These are phyloP conservation scores for Pleurozium schreberi DNA, from an alignment of 225 moss, liverwort and hornwort species.

Conservation along the genomic window DNA sequence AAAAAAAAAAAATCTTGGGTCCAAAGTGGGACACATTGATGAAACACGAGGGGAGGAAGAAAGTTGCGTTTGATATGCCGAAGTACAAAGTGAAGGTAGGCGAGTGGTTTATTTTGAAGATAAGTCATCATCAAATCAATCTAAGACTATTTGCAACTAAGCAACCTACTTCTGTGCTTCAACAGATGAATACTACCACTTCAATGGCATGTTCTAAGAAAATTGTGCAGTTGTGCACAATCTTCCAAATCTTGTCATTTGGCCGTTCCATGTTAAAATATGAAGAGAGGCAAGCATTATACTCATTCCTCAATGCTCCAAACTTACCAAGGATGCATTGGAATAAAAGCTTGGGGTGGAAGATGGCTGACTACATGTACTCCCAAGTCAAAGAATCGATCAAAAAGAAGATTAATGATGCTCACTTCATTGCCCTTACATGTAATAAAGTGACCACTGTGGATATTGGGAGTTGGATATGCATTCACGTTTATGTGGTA, in stretches of 20 bases:
- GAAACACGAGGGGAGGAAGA: no score
- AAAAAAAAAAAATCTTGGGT: no score
- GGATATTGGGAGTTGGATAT: background rate
- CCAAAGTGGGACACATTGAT: no score
- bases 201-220: background rate
- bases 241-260: background rate
- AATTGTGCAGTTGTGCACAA: background rate
- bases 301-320: no score
- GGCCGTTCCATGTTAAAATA: background rate
- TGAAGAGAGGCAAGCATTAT: no score
- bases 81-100: background rate
- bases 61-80: no score
- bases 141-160: rapidly evolving
- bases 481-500: background rate
- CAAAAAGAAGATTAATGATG: background rate
- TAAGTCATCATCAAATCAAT: background rate
- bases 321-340: no score
- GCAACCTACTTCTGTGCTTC: background rate
- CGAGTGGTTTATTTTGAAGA: background rate
- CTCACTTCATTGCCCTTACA: background rate
- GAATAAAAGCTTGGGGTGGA: no score
- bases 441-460: background rate
- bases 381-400: background rate
- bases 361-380: no score
- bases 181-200: background rate